phyloP scores from a whole-genome alignment of 805 yeast species.

The Metschnikowia hibisci region DNA sequence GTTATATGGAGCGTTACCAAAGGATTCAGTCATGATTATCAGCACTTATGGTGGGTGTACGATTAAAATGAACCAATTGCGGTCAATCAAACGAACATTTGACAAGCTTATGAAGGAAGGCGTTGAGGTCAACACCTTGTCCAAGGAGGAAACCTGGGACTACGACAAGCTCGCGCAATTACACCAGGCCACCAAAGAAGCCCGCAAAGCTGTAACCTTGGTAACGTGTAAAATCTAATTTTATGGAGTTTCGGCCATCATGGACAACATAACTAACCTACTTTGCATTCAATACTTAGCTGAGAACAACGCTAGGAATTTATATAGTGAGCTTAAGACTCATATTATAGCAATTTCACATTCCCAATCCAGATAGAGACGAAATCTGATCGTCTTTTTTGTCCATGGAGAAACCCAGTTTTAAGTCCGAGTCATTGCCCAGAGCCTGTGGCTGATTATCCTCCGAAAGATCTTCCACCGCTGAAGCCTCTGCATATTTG shows the following conservation, averaged over 20 bases:
- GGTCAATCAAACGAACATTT: conserved; percentile 38
- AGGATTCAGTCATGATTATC: conserved; percentile 55
- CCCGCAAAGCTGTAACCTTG: conserved; percentile 60
- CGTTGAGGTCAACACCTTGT: conserved; percentile 41
- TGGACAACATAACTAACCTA: conserved; percentile 1
- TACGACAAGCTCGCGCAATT: conserved; percentile 46
- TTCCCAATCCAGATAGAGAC: conserved; percentile 21
- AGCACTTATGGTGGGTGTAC: conserved; percentile 64
- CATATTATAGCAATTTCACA: conserved; percentile 6
- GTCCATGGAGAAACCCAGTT: conserved; percentile 22
- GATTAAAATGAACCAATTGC: conserved; percentile 44
- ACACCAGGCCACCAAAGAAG: conserved; percentile 43
- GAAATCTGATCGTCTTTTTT: conserved; percentile 25
- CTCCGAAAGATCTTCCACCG: conserved; percentile 33
- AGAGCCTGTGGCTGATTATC: conserved; percentile 22
- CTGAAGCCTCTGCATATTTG: conserved; percentile 40
- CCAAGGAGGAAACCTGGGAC: conserved; percentile 49
- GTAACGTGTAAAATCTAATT: conserved; percentile 27
- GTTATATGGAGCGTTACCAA: conserved; percentile 53
- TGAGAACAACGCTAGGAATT: background rate
- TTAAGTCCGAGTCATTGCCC: conserved; percentile 19
- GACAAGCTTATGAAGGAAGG: conserved; percentile 41
- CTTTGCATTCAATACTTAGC: conserved; percentile 2
- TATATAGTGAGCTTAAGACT: background rate
- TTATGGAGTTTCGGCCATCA: background rate